A percentile compares a stretch with the other conserved stretches of the same genome.
Evolutionary conservation across 1,284 basidiomycete genomes (phyloP).

Genomic region (Xerocomus nothofagi): DNA sequence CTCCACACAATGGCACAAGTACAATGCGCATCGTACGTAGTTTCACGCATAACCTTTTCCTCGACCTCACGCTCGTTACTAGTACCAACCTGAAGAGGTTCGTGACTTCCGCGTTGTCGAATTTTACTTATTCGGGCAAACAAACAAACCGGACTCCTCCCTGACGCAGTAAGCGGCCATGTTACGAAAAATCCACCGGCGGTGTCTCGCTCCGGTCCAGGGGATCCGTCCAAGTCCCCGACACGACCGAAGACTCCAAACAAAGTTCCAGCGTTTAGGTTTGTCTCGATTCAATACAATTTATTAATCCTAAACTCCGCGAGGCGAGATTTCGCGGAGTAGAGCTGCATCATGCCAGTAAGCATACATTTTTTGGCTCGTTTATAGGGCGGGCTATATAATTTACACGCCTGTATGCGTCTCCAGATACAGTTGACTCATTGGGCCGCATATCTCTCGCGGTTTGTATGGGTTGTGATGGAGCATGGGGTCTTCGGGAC

Average conservation of each 20-base stretch:
- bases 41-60: constrained; percentile 6
- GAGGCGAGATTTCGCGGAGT: constrained; percentile 25
- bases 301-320: constrained; percentile 23
- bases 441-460: no score
- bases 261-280: constrained; percentile 2
- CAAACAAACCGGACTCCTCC: neutral
- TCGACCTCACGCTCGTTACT: neutral
- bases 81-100: no score
- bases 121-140: constrained; percentile 1
- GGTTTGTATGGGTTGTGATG: no score
- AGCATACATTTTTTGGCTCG: neutral
- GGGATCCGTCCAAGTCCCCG: neutral
- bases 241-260: neutral
- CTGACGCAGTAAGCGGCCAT: neutral
- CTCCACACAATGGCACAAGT: neutral
- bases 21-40: neutral
- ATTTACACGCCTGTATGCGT: no score
- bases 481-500: no score
- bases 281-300: constrained; percentile 1
- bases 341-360: neutral
- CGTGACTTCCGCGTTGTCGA: neutral
- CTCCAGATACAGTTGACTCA: no score
- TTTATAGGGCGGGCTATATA: neutral
- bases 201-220: neutral
- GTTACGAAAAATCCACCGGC: neutral